Conservation (phyloP, 768 basidiomycete species). For the Macrolepiota dolichaula region DNA sequence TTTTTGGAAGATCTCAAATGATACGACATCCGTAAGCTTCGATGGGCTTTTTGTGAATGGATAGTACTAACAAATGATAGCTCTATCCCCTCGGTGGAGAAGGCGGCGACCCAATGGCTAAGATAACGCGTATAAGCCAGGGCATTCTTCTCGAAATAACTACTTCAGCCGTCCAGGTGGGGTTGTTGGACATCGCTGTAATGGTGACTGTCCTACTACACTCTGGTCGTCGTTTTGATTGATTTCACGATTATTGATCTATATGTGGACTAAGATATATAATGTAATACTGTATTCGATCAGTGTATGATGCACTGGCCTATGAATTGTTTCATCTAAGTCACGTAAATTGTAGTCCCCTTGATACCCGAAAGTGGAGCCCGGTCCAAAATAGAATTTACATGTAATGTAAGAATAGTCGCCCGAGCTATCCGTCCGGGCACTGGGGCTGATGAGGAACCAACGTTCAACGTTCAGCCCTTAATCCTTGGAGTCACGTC, state of each 20-base stretch:
- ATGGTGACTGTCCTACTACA: conserved; percentile 16
- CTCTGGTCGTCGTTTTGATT: conserved; percentile 16
- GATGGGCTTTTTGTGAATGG: neutral
- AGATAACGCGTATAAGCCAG: conserved; percentile 11
- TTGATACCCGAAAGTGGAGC: neutral
- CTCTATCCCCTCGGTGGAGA: conserved; percentile 7
- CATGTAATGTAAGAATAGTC: no score
- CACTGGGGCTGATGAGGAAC: neutral
- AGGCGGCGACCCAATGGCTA: conserved; percentile 11
- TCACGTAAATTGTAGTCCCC: neutral
- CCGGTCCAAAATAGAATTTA: no score
- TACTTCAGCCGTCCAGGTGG: conserved; percentile 13
- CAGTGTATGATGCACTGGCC: neutral
- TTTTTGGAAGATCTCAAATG: conserved; percentile 11
- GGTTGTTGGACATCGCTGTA: conserved; percentile 14
- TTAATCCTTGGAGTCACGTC: neutral
- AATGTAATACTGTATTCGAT: neutral
- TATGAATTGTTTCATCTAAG: neutral
- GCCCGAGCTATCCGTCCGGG: no score
- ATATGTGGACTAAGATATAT: neutral
- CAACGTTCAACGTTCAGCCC: neutral
- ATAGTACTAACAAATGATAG: neutral
- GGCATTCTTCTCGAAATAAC: conserved; percentile 13
- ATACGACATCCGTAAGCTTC: conserved; percentile 12
- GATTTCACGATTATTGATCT: neutral